Evolutionary conservation across 345 rosid species (phyloP), one percentile per base, ranked within the genome.

Genomic region (Aquilaria malaccensis): DNA sequence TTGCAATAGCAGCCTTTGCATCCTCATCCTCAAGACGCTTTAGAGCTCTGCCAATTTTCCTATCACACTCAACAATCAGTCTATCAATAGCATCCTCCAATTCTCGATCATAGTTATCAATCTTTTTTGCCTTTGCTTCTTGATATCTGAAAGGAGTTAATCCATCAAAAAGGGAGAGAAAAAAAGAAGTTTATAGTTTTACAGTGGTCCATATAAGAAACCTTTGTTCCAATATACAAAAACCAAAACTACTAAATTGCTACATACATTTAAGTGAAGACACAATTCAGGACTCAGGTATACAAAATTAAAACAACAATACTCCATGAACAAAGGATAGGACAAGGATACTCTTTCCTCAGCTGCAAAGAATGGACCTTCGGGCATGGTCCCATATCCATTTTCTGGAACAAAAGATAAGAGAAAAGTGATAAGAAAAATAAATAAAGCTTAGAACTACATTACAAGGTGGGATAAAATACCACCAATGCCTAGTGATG

Each of bases 371-470:
- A 95, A 77, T 95, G 99, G 63, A 91, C 96, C 77, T 95, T 95
- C 30, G 99, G 95, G 76, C 99, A 95, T 3, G 99, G 98, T 46
- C 99, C 99, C 99, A 95, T 90, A 72, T 95, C 99, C 99, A 95
- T 95, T 86, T 95, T 95, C 98, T 95, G 85, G 29, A 54, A 70
- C 30, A 61, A 72, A 7, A 66, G 9, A 14, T 9, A 13, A 5
- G 2, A 48, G 9, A 48, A 13, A 29, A n/a, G 15, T 13, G 32
- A 13, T 56, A 33, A 33, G 15, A 47, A 7, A 61, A 33, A 15
- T 14, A 65, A 0, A 7, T 13, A 5, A 5, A 55, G n/a, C 30
- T 50, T 29, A 46, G 10, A 22, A 30, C 22, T 4, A 9, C 30
- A 22, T 22, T 37, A 37, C 43, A 37, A 37, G 5, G 5, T 37